These are phyloP conservation scores for Tricholoma terreum DNA, from an alignment of 768 basidiomycete species.

Conservation along the genomic window DNA sequence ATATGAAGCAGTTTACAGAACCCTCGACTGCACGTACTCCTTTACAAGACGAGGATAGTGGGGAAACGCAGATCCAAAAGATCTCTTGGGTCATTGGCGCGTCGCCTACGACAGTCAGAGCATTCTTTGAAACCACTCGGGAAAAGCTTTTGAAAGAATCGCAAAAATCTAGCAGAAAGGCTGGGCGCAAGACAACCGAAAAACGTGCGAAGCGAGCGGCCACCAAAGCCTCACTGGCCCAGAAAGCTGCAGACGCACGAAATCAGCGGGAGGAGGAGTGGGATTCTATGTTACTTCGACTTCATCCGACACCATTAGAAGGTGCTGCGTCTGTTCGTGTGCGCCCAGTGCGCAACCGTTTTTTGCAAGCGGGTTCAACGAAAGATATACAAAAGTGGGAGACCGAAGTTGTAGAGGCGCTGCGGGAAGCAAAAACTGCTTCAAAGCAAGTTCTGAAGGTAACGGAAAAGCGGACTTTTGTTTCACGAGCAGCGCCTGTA, in stretches of 20 bases:
- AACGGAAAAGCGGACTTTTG: slow-evolving; percentile 19
- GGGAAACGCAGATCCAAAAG: slow-evolving; percentile 37
- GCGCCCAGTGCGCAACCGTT: slow-evolving; percentile 52
- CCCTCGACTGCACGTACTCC: slow-evolving; percentile 41
- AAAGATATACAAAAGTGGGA: slow-evolving; percentile 60
- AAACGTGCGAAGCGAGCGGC: slow-evolving; percentile 38
- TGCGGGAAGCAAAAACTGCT: slow-evolving; percentile 53
- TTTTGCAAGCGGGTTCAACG: slow-evolving; percentile 53
- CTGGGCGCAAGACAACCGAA: slow-evolving; percentile 29
- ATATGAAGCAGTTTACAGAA: slow-evolving; percentile 52
- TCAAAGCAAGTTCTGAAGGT: slow-evolving; percentile 43
- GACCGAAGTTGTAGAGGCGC: slow-evolving; percentile 50
- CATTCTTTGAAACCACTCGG: slow-evolving; percentile 41
- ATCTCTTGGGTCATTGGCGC: slow-evolving; percentile 56
- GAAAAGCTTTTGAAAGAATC: slow-evolving; percentile 39
- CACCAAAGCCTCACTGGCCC: slow-evolving; percentile 50
- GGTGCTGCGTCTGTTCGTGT: slow-evolving; percentile 49
- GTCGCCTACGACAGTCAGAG: slow-evolving; percentile 45
- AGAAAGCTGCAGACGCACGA: slow-evolving; percentile 64
- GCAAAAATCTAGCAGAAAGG: slow-evolving; percentile 38
- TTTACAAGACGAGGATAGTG: slow-evolving; percentile 44
- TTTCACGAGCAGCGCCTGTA: slow-evolving; percentile 17
- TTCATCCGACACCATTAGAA: slow-evolving; percentile 53
- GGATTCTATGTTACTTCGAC: slow-evolving; percentile 50
- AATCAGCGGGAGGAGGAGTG: slow-evolving; percentile 62